A percentile compares a stretch with the other conserved stretches of the same genome.
These are phyloP conservation scores for Barnettozyma sucrosica DNA, from an alignment of 805 yeast genomes.

Conservation along the genomic window DNA sequence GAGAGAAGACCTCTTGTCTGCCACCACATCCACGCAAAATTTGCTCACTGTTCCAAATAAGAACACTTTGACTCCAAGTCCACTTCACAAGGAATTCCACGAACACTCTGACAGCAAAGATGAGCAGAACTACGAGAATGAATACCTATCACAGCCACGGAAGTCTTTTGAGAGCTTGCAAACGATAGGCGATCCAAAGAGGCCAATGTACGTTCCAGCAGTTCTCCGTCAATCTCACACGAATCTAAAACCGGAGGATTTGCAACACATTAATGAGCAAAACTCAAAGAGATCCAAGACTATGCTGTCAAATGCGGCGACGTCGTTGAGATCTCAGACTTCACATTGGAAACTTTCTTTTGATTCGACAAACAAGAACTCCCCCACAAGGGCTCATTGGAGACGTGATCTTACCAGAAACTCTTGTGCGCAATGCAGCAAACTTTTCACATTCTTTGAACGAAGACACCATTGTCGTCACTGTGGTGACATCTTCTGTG, in stretches of 20 bases:
- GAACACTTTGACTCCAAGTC: background rate
- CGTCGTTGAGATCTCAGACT: slow-evolving; percentile 24
- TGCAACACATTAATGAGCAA: slow-evolving; percentile 27
- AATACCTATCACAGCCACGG: slow-evolving; percentile 14
- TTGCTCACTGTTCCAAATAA: slow-evolving; percentile 1
- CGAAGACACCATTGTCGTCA: slow-evolving; percentile 80
- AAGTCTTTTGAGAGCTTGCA: slow-evolving; percentile 32
- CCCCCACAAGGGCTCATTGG: slow-evolving; percentile 57
- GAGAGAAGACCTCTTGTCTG: slow-evolving; percentile 10
- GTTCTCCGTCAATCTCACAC: slow-evolving; percentile 57
- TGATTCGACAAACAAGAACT: slow-evolving; percentile 23
- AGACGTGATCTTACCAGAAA: slow-evolving; percentile 60
- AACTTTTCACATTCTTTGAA: slow-evolving; percentile 68
- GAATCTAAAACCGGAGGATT: slow-evolving; percentile 36
- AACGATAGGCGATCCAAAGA: slow-evolving; percentile 74
- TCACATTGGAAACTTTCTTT: slow-evolving; percentile 24
- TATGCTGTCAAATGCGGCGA: slow-evolving; percentile 22
- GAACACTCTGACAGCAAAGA: background rate
- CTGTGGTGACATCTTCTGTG: slow-evolving; percentile 79
- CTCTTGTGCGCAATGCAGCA: slow-evolving; percentile 64
- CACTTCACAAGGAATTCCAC: slow-evolving; percentile 7
- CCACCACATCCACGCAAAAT: slow-evolving; percentile 14
- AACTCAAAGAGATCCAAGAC: slow-evolving; percentile 20
- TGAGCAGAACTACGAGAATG: background rate
- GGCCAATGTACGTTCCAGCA: slow-evolving; percentile 88